phyloP scores from a whole-genome alignment of 2,329 filamentous ascomycete genomes.

The Trichoderma sp. region DNA sequence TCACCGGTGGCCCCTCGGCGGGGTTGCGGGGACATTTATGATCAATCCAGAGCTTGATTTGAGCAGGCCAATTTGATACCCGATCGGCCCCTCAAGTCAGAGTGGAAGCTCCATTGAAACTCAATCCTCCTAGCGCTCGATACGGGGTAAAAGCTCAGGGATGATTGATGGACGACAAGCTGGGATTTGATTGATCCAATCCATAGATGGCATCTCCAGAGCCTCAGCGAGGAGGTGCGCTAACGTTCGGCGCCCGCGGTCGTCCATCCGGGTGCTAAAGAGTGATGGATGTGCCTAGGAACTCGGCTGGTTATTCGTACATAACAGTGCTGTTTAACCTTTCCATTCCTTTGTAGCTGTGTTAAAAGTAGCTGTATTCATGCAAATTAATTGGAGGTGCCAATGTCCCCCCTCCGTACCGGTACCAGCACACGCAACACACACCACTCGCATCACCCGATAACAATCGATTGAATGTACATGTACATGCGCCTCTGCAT shows the following conservation, averaged over 20 bases:
- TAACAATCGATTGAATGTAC: neutral
- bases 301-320: no score
- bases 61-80: neutral
- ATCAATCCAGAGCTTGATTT: neutral
- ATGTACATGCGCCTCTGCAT: neutral
- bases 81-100: neutral
- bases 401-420: neutral
- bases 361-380: no score
- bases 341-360: no score
- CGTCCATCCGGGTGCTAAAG: neutral
- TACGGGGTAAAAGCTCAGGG: neutral
- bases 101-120: neutral
- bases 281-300: neutral
- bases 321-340: no score
- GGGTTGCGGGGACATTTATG: neutral
- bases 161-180: neutral
- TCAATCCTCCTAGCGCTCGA: neutral
- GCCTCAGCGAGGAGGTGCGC: neutral
- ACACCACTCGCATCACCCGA: slow-evolving; percentile 5
- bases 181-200: neutral
- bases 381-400: neutral
- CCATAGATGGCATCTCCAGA: neutral
- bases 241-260: neutral
- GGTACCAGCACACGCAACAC: neutral
- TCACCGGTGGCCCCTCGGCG: neutral